Percentiles rank a stretch among this genome's conserved stretches.
These are phyloP conservation scores for Wickerhamiella lipophila DNA, from an alignment of 805 yeast species.

Conservation along the genomic window DNA sequence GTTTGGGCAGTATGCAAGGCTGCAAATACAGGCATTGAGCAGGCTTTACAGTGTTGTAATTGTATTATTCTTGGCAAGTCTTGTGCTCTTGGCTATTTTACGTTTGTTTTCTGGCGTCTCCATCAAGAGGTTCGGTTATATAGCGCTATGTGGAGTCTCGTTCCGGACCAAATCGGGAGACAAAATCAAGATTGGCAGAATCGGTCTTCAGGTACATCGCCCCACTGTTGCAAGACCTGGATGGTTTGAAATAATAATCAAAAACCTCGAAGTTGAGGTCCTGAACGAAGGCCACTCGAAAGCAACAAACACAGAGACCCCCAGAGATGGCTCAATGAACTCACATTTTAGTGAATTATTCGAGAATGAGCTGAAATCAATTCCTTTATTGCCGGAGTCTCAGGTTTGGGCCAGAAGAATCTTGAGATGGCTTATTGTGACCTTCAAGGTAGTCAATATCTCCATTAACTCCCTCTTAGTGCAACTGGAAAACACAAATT, in stretches of 20 bases:
- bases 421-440: constrained; percentile 19
- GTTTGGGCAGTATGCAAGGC: constrained; percentile 19
- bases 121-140: constrained; percentile 32
- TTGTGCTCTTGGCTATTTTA: constrained; percentile 29
- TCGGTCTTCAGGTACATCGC: constrained; percentile 30
- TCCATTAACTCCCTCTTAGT: constrained; percentile 21
- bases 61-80: constrained; percentile 25
- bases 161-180: constrained; percentile 28
- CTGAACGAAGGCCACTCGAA: constrained; percentile 8
- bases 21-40: constrained; percentile 21
- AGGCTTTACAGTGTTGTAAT: constrained; percentile 18
- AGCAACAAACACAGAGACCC: not conserved
- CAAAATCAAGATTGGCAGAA: constrained; percentile 26
- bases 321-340: not conserved
- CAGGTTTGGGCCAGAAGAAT: constrained; percentile 8
- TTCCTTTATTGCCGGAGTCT: constrained; percentile 18
- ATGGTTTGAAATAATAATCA: constrained; percentile 27
- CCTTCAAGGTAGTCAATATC: constrained; percentile 24
- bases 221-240: constrained; percentile 34
- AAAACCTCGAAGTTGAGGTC: constrained; percentile 24
- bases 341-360: not conserved
- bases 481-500: constrained; percentile 21
- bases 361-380: constrained; percentile 8
- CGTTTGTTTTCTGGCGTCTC: constrained; percentile 32
- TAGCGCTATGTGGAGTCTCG: constrained; percentile 29